These are phyloP conservation scores for Trichoderma guizhouense DNA, from an alignment of 2,329 filamentous ascomycete species.

Conservation along the genomic window DNA sequence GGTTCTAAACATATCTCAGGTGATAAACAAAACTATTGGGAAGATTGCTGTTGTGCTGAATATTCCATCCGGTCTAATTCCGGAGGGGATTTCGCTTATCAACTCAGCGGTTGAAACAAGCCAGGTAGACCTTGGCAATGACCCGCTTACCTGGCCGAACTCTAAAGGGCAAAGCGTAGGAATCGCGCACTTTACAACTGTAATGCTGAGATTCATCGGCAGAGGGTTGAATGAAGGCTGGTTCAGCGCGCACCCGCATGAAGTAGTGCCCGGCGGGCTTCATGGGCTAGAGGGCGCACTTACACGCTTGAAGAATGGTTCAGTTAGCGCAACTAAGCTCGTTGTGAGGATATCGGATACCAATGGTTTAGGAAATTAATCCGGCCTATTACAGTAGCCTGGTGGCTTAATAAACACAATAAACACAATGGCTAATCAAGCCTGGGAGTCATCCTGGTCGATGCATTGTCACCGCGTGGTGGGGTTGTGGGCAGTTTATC, in stretches of 20 bases:
- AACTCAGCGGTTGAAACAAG: neutral
- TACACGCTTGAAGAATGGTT: conserved; percentile 16
- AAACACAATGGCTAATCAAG: neutral
- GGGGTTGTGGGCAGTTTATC: neutral
- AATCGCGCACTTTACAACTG: conserved; percentile 1
- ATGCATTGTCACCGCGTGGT: neutral
- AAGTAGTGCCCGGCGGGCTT: conserved; percentile 20
- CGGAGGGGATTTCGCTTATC: neutral
- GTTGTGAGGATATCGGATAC: neutral
- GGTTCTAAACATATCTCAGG: neutral
- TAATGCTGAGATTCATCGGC: neutral
- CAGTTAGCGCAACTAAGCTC: conserved; percentile 13
- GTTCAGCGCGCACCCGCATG: conserved; percentile 19
- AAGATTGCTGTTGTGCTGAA: neutral
- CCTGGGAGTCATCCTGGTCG: neutral
- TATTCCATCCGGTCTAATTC: too few relatives aligned
- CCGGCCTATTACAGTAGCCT: neutral
- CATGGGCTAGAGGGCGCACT: conserved; percentile 16
- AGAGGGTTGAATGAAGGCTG: conserved; percentile 20
- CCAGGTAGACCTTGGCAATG: neutral
- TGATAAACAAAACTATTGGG: neutral
- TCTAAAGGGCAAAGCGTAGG: neutral
- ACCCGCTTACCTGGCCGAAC: neutral
- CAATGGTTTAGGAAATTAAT: neutral
- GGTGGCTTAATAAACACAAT: neutral